phyloP scores from a whole-genome alignment of 2,329 filamentous ascomycete genomes.

The Fusarium illudens region DNA sequence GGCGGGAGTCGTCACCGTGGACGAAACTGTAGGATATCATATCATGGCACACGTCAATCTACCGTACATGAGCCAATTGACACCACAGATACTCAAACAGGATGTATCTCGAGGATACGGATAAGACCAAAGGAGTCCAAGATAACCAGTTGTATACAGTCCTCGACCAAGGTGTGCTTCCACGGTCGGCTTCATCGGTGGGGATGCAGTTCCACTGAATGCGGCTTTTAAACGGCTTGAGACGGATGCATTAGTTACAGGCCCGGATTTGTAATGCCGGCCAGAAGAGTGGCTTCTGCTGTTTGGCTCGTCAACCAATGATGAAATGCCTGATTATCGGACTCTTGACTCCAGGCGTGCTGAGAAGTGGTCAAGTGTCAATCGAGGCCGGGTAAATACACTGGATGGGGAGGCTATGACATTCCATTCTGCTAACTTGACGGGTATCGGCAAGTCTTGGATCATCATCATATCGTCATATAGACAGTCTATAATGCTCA shows the following conservation, averaged over 20 bases:
- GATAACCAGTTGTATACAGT: not conserved
- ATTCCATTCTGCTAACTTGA: not conserved
- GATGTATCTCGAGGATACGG: not conserved
- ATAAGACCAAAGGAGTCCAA: not conserved
- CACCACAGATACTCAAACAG: not conserved
- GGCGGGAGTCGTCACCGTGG: not conserved
- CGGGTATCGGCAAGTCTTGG: not conserved
- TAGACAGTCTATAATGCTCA: not conserved
- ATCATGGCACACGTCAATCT: not conserved
- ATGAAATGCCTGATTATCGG: slow-evolving; percentile 11
- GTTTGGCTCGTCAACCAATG: slow-evolving; percentile 23
- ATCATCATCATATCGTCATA: not conserved
- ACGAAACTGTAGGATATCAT: not conserved
- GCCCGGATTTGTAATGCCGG: slow-evolving; percentile 16
- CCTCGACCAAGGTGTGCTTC: not conserved
- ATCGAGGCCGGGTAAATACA: not conserved
- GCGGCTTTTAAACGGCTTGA: slow-evolving; percentile 30
- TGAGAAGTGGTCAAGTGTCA: too few species aligned
- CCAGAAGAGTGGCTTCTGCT: not conserved
- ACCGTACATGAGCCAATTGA: not conserved
- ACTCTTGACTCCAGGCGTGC: not conserved
- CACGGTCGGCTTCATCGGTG: slow-evolving; percentile 2
- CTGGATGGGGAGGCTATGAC: not conserved
- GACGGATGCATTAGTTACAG: not conserved
- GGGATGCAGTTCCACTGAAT: slow-evolving; percentile 16